phyloP scores from a whole-genome alignment of 352 stramenopile genomes.

The Phytophthora pistaciae region DNA sequence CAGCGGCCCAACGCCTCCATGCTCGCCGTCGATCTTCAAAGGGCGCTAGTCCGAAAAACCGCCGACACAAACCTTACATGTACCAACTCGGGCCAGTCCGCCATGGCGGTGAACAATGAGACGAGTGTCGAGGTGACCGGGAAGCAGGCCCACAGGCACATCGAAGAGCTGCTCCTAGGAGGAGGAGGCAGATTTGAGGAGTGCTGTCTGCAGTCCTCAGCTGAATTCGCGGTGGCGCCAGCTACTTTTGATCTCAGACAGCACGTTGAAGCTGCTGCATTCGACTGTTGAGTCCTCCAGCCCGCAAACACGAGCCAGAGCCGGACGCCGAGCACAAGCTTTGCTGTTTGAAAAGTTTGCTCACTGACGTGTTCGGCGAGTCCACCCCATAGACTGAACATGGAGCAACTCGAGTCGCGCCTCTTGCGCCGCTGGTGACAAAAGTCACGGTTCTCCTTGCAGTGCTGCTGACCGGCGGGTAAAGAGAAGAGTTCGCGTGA shows the following conservation, averaged over 20 bases:
- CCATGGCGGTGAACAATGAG: neutral
- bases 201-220: neutral
- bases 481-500: conserved; percentile 23
- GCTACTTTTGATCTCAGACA: conserved; percentile 9
- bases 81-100: neutral
- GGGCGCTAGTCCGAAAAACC: conserved; percentile 22
- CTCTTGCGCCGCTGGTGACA: conserved; percentile 10
- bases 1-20: neutral
- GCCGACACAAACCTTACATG: neutral
- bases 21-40: conserved; percentile 26
- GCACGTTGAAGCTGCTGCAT: conserved; percentile 21
- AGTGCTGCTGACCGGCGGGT: neutral
- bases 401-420: conserved; percentile 18
- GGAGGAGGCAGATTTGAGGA: neutral
- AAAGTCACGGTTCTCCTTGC: conserved; percentile 1
- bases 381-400: conserved; percentile 25
- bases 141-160: conserved; percentile 29
- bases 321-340: conserved; percentile 15
- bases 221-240: conserved; percentile 1
- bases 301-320: conserved; percentile 3
- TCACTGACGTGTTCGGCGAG: conserved; percentile 22
- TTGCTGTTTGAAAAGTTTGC: conserved; percentile 20
- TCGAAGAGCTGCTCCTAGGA: conserved; percentile 13
- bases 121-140: conserved; percentile 1
- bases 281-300: conserved; percentile 27